A percentile compares a stretch with the other conserved stretches of the same genome.
These are phyloP conservation scores for Nepenthes gracilis DNA, from an alignment of 148 eudicot genomes.

Conservation along the genomic window DNA sequence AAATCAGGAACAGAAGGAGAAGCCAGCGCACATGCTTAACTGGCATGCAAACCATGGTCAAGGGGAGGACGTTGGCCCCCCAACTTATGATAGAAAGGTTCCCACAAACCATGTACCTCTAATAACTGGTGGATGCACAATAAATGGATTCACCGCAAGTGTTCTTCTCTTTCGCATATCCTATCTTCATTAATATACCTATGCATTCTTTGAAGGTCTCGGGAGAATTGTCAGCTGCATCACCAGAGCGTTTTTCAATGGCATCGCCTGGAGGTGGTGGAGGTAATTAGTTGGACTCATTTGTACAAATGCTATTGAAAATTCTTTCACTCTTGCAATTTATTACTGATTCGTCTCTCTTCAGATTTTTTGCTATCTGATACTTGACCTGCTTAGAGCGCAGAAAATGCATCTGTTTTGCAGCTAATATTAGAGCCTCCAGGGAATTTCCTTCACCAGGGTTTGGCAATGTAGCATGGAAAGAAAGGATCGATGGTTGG, in stretches of 20 bases:
- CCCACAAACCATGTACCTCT: constrained; percentile 26
- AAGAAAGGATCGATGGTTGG: constrained; percentile 43
- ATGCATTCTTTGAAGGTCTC: constrained; percentile 12
- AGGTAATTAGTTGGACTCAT: constrained; percentile 13
- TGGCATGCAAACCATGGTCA: constrained; percentile 33
- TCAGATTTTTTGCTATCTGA: background rate
- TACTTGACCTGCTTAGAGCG: background rate
- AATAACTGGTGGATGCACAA: constrained; percentile 28
- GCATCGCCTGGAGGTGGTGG: constrained; percentile 27
- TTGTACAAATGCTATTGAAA: too few species aligned
- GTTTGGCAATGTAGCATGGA: constrained; percentile 41
- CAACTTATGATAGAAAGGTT: constrained; percentile 28
- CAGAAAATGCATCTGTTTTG: background rate
- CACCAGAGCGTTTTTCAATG: constrained; percentile 29
- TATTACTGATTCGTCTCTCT: background rate
- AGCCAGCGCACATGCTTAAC: constrained; percentile 20
- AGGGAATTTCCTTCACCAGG: constrained; percentile 43
- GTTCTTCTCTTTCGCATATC: background rate
- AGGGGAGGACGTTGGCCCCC: constrained; percentile 23
- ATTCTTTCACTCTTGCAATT: background rate
- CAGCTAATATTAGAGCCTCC: constrained; percentile 32
- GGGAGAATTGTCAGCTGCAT: constrained; percentile 38
- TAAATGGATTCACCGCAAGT: background rate
- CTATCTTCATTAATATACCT: background rate
- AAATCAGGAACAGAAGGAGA: constrained; percentile 14